Evolutionary conservation across 768 basidiomycete genomes (phyloP), one percentile per base, ranked within the genome.

Genomic region (Mycena chlorophos): DNA sequence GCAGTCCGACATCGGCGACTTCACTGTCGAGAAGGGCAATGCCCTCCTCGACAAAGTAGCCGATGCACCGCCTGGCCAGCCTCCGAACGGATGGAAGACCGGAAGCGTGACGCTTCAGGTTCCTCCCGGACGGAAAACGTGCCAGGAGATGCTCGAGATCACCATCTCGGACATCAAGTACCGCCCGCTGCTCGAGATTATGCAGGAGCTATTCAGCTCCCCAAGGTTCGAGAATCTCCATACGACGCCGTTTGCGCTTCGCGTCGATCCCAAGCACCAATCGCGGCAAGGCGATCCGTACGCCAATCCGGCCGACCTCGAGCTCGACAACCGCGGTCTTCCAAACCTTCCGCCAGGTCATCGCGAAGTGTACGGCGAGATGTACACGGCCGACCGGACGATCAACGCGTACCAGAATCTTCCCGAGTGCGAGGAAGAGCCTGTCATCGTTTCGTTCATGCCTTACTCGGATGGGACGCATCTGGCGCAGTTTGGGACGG

Each of bases 111-210:
- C 25, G 10, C 68, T 62, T 26, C 72, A 56, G 2, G 54, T 55
- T 13, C 63, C 63, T 3, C 29, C n/a, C n/a, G n/a, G n/a, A n/a
- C 58, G 3, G 42, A 57, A 6, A 65, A 58, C 20, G 56, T 63
- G n/a, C 1, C 6, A 4, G 58, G 61, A 0, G 70, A 13, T 26
- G 26, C 8, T 46, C 5, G 6, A 52, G 2, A 68, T 74, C 39
- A 50, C 62, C 10, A 64, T 78, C n/a, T 26, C 47, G 1, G 68
- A 67, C 8, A 31, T 77, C 2, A 59, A 60, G 38, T 63, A 71
- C 31, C 67, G 69, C 0, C 49, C 49, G 0, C 57, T 73, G 2
- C 23, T 57, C 1, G 65, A 66, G 2, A 56, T 70, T 14, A 60
- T 73, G n/a, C 45, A 56, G 5, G 51, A 58, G 13, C 58, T 61